Evolutionary conservation across 768 basidiomycete species (phyloP).

Genomic region (Glaciozyma antarctica): DNA sequence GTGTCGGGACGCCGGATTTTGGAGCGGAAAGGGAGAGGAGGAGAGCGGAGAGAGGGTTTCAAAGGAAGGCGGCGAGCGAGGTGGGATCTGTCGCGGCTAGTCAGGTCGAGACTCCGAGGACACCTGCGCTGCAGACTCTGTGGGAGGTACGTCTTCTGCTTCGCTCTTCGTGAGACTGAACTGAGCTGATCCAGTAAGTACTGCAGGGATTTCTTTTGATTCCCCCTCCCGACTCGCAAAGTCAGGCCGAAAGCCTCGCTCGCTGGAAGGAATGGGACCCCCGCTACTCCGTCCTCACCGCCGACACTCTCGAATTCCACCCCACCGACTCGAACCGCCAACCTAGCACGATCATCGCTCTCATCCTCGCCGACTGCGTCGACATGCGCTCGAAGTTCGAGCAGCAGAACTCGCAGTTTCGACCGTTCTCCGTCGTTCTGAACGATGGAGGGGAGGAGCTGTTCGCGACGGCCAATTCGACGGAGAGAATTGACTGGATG

Average conservation of each 20-base stretch:
- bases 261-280: neutral
- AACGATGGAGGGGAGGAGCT: neutral
- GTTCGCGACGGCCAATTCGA: neutral
- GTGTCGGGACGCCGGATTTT: too few species aligned
- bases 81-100: neutral
- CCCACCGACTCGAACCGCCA: constrained; percentile 14
- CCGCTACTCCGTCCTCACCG: constrained; percentile 18
- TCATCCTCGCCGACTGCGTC: neutral
- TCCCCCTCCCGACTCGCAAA: neutral
- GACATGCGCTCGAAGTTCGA: neutral
- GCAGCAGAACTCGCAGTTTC: neutral
- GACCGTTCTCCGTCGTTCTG: constrained; percentile 10
- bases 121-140: neutral
- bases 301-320: constrained; percentile 16
- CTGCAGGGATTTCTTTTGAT: constrained; percentile 12
- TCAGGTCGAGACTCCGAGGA: neutral
- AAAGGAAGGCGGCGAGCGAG: neutral
- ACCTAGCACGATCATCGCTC: neutral
- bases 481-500: constrained; percentile 11
- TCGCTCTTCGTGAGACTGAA: too few species aligned
- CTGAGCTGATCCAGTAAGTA: neutral
- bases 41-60: neutral
- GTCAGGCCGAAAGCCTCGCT: neutral
- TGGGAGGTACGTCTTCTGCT: neutral
- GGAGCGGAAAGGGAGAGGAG: neutral